These are phyloP conservation scores for Fusarium setosum DNA, from an alignment of 2,329 filamentous ascomycete species.

Conservation along the genomic window DNA sequence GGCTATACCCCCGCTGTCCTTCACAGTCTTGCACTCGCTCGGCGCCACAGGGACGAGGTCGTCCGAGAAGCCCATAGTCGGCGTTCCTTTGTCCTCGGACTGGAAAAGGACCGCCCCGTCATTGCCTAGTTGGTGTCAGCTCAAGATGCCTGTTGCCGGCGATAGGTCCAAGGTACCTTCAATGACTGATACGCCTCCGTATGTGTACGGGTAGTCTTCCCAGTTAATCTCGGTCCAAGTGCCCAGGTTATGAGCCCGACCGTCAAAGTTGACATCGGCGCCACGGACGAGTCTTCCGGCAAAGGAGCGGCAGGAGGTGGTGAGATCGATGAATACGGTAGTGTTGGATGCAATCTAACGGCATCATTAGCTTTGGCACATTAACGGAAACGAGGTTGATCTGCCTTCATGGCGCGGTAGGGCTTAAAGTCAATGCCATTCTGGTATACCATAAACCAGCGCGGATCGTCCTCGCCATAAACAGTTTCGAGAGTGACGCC, in stretches of 20 bases:
- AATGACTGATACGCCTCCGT: constrained; percentile 34
- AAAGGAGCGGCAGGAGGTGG: constrained; percentile 18
- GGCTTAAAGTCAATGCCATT: constrained; percentile 35
- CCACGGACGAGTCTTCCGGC: constrained; percentile 33
- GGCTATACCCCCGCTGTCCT: constrained; percentile 17
- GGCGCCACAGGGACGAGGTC: constrained; percentile 26
- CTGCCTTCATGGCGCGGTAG: constrained; percentile 33
- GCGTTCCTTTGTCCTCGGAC: constrained; percentile 20
- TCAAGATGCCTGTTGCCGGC: background rate
- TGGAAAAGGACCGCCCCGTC: constrained; percentile 26
- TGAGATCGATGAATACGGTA: constrained; percentile 30
- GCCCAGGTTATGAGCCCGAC: constrained; percentile 27
- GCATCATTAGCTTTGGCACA: background rate
- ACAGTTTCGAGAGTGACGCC: constrained; percentile 14
- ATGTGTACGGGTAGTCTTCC: constrained; percentile 23
- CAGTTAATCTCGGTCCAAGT: constrained; percentile 36
- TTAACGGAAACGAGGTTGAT: no score
- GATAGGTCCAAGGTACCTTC: constrained; percentile 10
- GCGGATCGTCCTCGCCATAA: constrained; percentile 8
- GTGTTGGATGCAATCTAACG: constrained; percentile 24
- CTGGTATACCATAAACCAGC: constrained; percentile 37
- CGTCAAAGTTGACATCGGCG: constrained; percentile 18
- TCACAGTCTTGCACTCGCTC: constrained; percentile 8
- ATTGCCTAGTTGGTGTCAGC: constrained; percentile 20
- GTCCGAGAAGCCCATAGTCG: constrained; percentile 17